Percentiles rank a stretch among this genome's conserved stretches.
These are phyloP conservation scores for Letharia lupina DNA, from an alignment of 495 filamentous ascomycete genomes.

Conservation along the genomic window DNA sequence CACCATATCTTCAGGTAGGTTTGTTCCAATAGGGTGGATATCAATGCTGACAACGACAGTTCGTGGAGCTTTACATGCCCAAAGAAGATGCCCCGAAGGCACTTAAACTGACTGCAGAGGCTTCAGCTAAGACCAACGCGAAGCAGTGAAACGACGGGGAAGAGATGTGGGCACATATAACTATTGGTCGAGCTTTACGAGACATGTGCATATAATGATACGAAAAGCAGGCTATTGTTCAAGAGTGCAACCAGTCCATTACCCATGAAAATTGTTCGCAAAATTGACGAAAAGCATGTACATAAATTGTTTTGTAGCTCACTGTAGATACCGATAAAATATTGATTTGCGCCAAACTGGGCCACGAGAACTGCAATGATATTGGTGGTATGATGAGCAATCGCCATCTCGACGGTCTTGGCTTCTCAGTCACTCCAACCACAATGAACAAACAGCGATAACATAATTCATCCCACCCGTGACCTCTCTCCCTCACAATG, in stretches of 20 bases:
- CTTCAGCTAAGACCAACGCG: constrained; percentile 61
- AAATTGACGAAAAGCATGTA: background rate
- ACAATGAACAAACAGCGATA: background rate
- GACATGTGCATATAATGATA: background rate
- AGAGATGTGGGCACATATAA: background rate
- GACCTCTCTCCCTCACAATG: background rate
- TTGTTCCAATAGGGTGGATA: background rate
- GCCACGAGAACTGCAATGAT: background rate
- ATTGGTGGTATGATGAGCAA: too few relatives aligned
- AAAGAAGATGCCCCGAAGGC: constrained; percentile 68
- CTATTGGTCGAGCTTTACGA: background rate
- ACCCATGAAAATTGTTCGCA: background rate
- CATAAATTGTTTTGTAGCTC: background rate
- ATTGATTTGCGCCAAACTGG: background rate
- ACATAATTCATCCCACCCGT: background rate
- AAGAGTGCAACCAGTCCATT: background rate
- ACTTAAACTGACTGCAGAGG: constrained; percentile 54
- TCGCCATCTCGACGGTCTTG: background rate
- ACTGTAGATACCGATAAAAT: background rate
- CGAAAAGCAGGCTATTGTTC: background rate
- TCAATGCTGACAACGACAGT: constrained; percentile 36
- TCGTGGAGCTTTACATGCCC: constrained; percentile 84
- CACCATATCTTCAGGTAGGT: constrained; percentile 40
- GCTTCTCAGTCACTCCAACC: background rate
- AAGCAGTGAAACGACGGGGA: constrained; percentile 28